A percentile compares a stretch with the other conserved stretches of the same genome.
phyloP scores from a whole-genome alignment of 1,284 basidiomycete genomes.

The Puccinia horiana region DNA sequence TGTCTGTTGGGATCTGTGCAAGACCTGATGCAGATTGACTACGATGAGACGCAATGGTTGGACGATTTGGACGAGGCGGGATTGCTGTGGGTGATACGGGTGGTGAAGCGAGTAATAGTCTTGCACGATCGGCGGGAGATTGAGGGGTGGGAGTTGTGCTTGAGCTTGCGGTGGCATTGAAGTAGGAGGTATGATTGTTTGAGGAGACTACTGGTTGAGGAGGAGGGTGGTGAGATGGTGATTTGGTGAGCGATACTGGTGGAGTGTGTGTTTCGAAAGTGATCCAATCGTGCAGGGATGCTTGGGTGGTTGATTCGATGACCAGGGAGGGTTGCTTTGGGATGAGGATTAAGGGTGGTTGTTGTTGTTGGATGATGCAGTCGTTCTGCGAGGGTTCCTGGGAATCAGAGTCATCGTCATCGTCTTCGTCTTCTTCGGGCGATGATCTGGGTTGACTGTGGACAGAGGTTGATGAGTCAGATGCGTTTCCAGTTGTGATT shows the following conservation, averaged over 20 bases:
- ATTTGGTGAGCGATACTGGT: background rate
- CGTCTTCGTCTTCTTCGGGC: too few species aligned
- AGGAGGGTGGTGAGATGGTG: background rate
- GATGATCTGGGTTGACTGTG: too few species aligned
- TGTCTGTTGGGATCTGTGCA: background rate
- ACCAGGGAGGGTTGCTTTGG: background rate
- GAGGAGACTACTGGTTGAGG: background rate
- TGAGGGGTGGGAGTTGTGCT: background rate
- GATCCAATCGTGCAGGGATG: background rate
- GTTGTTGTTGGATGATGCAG: background rate
- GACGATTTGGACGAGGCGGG: background rate
- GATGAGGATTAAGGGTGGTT: background rate
- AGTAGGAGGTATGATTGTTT: background rate
- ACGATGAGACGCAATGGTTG: conserved; percentile 15
- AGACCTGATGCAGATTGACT: conserved; percentile 23
- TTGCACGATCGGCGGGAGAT: conserved; percentile 36
- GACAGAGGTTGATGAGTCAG: too few species aligned
- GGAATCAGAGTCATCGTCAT: too few species aligned
- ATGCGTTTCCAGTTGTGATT: too few species aligned
- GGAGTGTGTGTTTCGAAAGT: background rate
- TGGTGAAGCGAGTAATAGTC: conserved; percentile 25
- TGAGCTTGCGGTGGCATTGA: background rate
- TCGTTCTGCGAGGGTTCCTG: background rate
- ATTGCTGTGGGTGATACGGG: background rate
- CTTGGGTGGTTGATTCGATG: background rate